These are phyloP conservation scores for Fraxinus velutina DNA, from an alignment of 305 asterid genomes.

Conservation along the genomic window DNA sequence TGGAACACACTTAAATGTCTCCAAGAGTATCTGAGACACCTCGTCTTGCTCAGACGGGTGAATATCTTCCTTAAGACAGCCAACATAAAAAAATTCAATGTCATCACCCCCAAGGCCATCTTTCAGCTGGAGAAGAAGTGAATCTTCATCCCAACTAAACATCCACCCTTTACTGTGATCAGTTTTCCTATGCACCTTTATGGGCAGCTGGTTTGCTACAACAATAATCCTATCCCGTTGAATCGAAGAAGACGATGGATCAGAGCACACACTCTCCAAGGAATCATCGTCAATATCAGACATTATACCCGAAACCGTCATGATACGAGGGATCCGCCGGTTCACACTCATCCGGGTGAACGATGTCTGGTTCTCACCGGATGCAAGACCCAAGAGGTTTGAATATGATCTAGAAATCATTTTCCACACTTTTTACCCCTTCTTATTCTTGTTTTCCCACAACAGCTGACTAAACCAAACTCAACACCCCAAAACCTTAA, in stretches of 20 bases:
- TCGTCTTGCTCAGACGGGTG: conserved; percentile 52
- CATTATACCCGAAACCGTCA: conserved; percentile 53
- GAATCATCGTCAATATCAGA: conserved; percentile 54
- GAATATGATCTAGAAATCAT: conserved; percentile 61
- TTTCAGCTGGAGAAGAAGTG: conserved; percentile 46
- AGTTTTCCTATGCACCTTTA: conserved; percentile 37
- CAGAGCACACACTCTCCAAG: conserved; percentile 43
- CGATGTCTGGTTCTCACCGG: conserved; percentile 50
- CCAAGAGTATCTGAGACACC: conserved; percentile 51
- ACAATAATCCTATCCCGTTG: conserved; percentile 49
- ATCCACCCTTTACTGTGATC: conserved; percentile 46
- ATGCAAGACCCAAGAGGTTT: conserved; percentile 51
- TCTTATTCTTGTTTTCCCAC: neutral
- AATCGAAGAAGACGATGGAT: conserved; percentile 42
- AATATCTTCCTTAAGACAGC: conserved; percentile 55
- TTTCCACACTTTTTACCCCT: neutral
- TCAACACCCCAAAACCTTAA: conserved; percentile 17
- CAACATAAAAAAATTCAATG: conserved; percentile 48
- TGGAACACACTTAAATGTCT: conserved; percentile 50
- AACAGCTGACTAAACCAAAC: conserved; percentile 21
- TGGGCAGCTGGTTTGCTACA: conserved; percentile 55
- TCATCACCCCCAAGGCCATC: conserved; percentile 51
- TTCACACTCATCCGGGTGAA: conserved; percentile 30
- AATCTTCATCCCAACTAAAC: conserved; percentile 54
- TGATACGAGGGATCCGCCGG: conserved; percentile 46